Conservation (phyloP, 1,139 yeast species). For the Sugiyamaella japonica region DNA sequence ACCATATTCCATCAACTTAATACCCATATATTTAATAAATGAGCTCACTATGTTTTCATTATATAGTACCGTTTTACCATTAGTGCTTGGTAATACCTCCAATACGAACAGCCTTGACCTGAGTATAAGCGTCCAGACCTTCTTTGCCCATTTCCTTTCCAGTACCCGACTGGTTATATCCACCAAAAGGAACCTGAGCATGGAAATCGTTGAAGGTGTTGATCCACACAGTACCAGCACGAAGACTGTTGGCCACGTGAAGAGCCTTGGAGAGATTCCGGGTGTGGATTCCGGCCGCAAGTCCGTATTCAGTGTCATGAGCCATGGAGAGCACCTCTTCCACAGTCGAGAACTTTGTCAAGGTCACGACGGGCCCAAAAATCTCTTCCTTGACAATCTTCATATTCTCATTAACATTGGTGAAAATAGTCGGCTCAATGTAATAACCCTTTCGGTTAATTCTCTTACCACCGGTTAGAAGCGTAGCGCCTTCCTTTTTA, state of each 20-base stretch:
- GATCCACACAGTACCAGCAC: conserved; percentile 81
- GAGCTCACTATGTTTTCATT: too few relatives aligned
- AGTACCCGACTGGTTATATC: conserved; percentile 82
- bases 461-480: conserved; percentile 78
- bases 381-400: conserved; percentile 69
- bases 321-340: conserved; percentile 72
- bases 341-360: conserved; percentile 64
- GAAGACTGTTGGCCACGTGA: conserved; percentile 59
- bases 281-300: conserved; percentile 82
- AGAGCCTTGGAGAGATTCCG: conserved; percentile 56
- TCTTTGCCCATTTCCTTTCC: conserved; percentile 90
- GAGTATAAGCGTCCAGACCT: conserved; percentile 81
- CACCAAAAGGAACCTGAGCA: conserved; percentile 76
- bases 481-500: conserved; percentile 69
- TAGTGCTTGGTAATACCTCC: conserved; percentile 22
- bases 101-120: conserved; percentile 67
- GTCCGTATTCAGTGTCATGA: conserved; percentile 72
- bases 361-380: conserved; percentile 84
- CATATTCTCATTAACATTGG: conserved; percentile 62
- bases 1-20: background rate
- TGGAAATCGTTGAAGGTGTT: conserved; percentile 83
- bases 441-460: conserved; percentile 65
- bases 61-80: background rate
- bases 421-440: conserved; percentile 69
- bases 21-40: background rate